Evolutionary conservation across 495 filamentous ascomycete species (phyloP), one percentile per base, ranked within the genome.

Genomic region (Tuber aestivum): DNA sequence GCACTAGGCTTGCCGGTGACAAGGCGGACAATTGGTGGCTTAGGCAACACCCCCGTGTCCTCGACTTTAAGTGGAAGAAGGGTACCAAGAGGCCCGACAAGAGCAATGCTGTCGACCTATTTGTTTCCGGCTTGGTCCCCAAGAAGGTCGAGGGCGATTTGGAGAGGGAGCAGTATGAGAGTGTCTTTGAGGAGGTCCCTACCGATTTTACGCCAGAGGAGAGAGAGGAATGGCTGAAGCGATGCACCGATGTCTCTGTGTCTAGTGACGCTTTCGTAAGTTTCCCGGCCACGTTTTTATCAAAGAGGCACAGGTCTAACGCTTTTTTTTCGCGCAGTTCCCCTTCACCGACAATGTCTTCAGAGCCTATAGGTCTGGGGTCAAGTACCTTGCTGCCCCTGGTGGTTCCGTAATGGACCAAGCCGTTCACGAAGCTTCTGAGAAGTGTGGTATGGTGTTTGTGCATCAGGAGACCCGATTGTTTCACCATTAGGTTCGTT

Each of bases 11-110:
- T 65, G 95, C 95, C n/a, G 95, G 96, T 78, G 95, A 97, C 86
- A 99, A 99, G 87, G 93, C 94, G 70, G 95, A 99, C 85, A 97
- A 95, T 87, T 99, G 95, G 95, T 99, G 95, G 95, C 91, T 98
- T 86, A 91, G 95, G 80, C 97, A 97, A 89, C 92, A 97, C 86
- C 91, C 93, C 72, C 92, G 92, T 48, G 90, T 94, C 10, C 87
- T 97, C 44, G 87, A 87, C 82, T 90, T 98, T 84, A 93, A 95
- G 86, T 99, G 92, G 92, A 97, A 97, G 89, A 93, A 95, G 85
- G 95, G 95, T 73, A 92, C 92, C 81, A 98, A 97, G 89, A 90
- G 96, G 65, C 89, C 95, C 50, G 95, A 98, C 84, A 99, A 98
- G 88, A 94, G 91, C 88, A 99, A 99, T 84, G 94, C 94, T 72